Evolutionary conservation across 495 filamentous ascomycete genomes (phyloP), one percentile per base, ranked within the genome.

Genomic region (Aspergillus heteromorphus): DNA sequence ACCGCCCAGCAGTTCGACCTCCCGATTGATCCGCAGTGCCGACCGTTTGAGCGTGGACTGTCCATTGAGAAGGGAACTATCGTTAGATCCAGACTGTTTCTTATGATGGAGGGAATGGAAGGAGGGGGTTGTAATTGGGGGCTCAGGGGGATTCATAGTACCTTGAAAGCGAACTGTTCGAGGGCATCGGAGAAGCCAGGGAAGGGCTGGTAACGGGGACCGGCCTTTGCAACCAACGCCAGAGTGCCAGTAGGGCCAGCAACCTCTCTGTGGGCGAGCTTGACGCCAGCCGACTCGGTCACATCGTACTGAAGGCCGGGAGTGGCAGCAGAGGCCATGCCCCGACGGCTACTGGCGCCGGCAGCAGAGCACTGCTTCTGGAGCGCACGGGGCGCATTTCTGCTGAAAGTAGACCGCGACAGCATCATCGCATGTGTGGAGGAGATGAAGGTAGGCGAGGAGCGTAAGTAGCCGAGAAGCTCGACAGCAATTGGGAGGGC

Each of bases 121-220:
- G 13, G 27, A 18, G 20, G 27, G 42, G 41, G 41, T 1, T 18
- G 17, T 58, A 60, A 73, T 70, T 66, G 66, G 52, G 58, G 43
- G 23, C n/a, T 21, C 21, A 27, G 19, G 42, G 20, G 36, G 78
- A n/a, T n/a, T n/a, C n/a, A n/a, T n/a, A 84, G 55, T 69, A 93
- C 93, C 87, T 93, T 92, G 87, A 96, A 99, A 53, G 93, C 91
- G 73, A 89, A 97, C 66, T 88, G 84, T 75, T 93, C 87, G 58
- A 99, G 78, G 23, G 87, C 92, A 60, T 95, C 88, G 52, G 91
- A 84, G 67, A 95, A 83, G 48, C 95, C 93, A 61, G 93, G 95
- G 54, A 86, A 78, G 41, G 84, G 80, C 79, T 99, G 83, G 75
- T 91, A 97, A 70, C 93, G 80, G 61, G 91, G 90, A 65, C 93